These are phyloP conservation scores for Peronospora tabacina DNA, from an alignment of 352 stramenopile species.

Conservation along the genomic window DNA sequence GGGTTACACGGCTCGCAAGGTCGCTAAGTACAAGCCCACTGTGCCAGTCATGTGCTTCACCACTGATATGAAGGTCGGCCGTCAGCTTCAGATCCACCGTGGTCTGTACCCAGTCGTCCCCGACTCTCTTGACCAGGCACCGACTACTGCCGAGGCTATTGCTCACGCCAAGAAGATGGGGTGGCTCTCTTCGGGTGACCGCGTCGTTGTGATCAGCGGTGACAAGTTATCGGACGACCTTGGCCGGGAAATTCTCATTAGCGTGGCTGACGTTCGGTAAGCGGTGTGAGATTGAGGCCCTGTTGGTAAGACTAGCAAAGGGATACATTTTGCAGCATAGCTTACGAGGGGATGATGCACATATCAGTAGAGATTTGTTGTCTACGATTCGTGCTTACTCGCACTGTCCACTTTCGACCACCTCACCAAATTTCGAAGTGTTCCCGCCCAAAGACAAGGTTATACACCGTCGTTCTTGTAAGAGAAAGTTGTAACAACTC, in stretches of 20 bases:
- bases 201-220: conserved; percentile 83
- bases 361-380: too few relatives aligned
- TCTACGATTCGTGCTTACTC: too few relatives aligned
- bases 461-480: too few relatives aligned
- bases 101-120: conserved; percentile 67
- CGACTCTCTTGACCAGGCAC: conserved; percentile 44
- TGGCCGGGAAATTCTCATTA: conserved; percentile 78
- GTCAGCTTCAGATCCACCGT: conserved; percentile 89
- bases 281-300: conserved; percentile 1
- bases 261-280: conserved; percentile 75
- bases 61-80: conserved; percentile 79
- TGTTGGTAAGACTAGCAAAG: not conserved
- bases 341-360: not conserved
- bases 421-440: too few relatives aligned
- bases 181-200: conserved; percentile 83
- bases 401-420: too few relatives aligned
- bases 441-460: too few relatives aligned
- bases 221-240: conserved; percentile 76
- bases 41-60: conserved; percentile 90
- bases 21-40: conserved; percentile 87
- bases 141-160: conserved; percentile 83
- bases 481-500: too few relatives aligned
- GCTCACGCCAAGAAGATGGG: conserved; percentile 87
- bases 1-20: conserved; percentile 72
- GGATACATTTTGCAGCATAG: not conserved